Conservation (phyloP, 2,329 filamentous ascomycete genomes). For the Penicillium frequentans region DNA sequence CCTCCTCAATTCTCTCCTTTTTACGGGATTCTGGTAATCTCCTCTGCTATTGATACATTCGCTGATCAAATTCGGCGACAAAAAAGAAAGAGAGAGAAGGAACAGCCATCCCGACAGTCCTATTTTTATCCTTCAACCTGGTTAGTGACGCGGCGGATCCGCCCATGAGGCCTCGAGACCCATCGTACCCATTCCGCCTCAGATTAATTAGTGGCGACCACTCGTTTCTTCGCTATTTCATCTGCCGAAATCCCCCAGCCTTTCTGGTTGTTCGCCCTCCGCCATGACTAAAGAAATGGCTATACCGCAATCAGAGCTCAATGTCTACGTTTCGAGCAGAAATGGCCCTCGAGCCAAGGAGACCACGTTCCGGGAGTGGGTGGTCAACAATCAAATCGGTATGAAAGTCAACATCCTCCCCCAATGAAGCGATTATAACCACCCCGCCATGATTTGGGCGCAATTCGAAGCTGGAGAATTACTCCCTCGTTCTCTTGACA, state of each 20-base stretch:
- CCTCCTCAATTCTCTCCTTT: slow-evolving; percentile 9
- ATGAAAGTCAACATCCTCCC: slow-evolving; percentile 37
- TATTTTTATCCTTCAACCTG: slow-evolving; percentile 4
- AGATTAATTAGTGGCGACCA: slow-evolving; percentile 17
- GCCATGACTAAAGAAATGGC: slow-evolving; percentile 38
- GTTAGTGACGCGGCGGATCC: slow-evolving; percentile 12
- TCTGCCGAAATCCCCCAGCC: not conserved
- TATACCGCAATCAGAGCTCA: slow-evolving; percentile 36
- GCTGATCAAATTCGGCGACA: not conserved
- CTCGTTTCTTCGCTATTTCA: slow-evolving; percentile 1
- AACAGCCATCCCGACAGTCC: not conserved
- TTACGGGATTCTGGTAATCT: slow-evolving; percentile 10
- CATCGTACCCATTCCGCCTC: slow-evolving; percentile 9
- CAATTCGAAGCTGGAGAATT: too few relatives aligned
- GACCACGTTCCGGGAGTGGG: slow-evolving; percentile 55
- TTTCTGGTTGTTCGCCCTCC: slow-evolving; percentile 5
- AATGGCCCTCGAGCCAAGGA: slow-evolving; percentile 34
- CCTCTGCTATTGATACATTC: not conserved
- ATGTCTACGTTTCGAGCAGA: slow-evolving; percentile 40
- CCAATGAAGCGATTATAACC: not conserved
- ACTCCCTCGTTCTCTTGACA: not conserved
- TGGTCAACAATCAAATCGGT: slow-evolving; percentile 81
- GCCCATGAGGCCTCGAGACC: slow-evolving; percentile 17
- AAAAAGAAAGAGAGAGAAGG: not conserved
- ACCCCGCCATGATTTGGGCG: not conserved